A percentile compares a stretch with the other conserved stretches of the same genome.
These are phyloP conservation scores for Oryza rufipogon DNA, from an alignment of 176 grass and related monocot species.

Conservation along the genomic window DNA sequence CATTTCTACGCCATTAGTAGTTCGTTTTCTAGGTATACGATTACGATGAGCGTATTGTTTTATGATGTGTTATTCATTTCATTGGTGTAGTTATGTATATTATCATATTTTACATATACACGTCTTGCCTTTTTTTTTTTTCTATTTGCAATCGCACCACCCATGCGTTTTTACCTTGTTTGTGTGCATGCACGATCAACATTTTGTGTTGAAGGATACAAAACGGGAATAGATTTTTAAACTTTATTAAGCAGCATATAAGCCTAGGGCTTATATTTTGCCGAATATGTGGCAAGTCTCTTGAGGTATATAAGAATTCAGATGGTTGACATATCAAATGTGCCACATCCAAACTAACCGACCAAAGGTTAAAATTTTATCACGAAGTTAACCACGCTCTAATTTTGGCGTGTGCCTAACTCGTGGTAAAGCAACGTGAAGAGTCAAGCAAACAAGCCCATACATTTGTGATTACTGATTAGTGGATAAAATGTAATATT, in stretches of 20 bases:
- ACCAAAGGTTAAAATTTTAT: neutral
- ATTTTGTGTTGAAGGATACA: too few relatives aligned
- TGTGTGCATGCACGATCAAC: neutral
- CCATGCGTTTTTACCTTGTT: neutral
- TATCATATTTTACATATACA: neutral
- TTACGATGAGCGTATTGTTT: neutral
- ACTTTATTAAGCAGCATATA: neutral
- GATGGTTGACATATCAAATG: too few relatives aligned
- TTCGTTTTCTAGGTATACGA: neutral
- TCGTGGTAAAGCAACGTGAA: neutral
- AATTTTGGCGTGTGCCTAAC: too few relatives aligned
- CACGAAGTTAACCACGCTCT: neutral
- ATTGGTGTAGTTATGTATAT: neutral
- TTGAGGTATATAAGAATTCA: too few relatives aligned
- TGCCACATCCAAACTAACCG: neutral
- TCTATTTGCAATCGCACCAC: neutral
- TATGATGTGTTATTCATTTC: neutral
- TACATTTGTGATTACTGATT: too few relatives aligned
- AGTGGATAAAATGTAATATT: too few relatives aligned
- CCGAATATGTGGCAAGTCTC: too few relatives aligned
- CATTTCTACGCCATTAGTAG: neutral
- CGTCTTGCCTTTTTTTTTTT: too few relatives aligned
- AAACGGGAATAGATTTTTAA: too few relatives aligned
- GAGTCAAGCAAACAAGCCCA: neutral
- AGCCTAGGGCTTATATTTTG: too few relatives aligned